Evolutionary conservation across 768 basidiomycete species (phyloP).

Genomic region (Megacollybia marginata): DNA sequence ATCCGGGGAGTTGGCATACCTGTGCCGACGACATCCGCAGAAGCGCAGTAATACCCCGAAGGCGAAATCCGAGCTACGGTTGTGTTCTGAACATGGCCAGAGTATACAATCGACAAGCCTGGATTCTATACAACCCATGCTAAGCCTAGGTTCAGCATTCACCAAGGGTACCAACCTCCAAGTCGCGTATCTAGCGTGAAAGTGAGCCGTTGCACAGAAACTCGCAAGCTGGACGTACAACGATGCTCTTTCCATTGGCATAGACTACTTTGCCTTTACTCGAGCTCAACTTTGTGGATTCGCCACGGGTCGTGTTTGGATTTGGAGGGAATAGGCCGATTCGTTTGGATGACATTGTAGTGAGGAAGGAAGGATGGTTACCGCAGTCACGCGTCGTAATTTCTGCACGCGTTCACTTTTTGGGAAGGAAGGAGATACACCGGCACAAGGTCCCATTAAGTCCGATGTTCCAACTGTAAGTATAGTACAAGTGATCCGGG

Average conservation of each 20-base stretch:
- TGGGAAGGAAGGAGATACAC: too few species aligned
- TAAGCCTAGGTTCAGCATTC: slow-evolving; percentile 1
- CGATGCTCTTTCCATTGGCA: slow-evolving; percentile 74
- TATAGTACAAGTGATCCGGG: too few species aligned
- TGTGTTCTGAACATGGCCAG: slow-evolving; percentile 50
- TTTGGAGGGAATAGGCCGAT: slow-evolving; percentile 57
- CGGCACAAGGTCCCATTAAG: too few species aligned
- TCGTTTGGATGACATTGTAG: slow-evolving; percentile 32
- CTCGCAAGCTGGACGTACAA: slow-evolving; percentile 48
- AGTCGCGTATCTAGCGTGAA: slow-evolving; percentile 62
- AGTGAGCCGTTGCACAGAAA: not conserved
- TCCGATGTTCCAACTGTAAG: too few species aligned
- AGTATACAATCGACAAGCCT: slow-evolving; percentile 31
- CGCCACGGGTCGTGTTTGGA: slow-evolving; percentile 60
- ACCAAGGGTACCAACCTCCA: slow-evolving; percentile 48
- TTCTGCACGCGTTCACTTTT: too few species aligned
- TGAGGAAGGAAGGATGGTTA: not conserved
- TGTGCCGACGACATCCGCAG: slow-evolving; percentile 75
- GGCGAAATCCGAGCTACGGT: slow-evolving; percentile 91
- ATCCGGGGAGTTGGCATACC: slow-evolving; percentile 36
- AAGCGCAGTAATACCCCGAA: slow-evolving; percentile 92
- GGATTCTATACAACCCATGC: slow-evolving; percentile 49
- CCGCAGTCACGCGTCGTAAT: too few species aligned
- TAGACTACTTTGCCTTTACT: slow-evolving; percentile 81
- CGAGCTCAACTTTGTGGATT: slow-evolving; percentile 64